Conservation (phyloP, 2,329 filamentous ascomycete species). For the Botrytis deweyae region DNA sequence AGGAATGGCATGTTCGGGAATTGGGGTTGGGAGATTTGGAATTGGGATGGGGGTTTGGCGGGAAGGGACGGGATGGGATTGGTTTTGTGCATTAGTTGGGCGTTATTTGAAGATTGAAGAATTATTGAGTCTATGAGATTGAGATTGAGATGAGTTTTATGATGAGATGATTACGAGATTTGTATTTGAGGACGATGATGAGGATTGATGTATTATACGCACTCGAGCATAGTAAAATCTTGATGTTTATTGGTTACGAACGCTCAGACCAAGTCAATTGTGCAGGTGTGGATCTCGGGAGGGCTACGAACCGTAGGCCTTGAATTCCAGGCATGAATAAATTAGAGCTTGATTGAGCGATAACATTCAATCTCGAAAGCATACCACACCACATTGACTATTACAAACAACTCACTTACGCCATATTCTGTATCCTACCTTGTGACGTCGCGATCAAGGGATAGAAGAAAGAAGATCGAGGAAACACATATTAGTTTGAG, state of each 20-base stretch:
- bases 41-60: background rate
- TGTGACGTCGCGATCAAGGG: background rate
- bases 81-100: constrained; percentile 3
- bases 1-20: background rate
- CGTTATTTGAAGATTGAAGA: background rate
- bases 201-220: background rate
- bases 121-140: background rate
- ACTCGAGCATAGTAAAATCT: background rate
- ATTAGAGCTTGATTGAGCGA: background rate
- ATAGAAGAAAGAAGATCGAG: background rate
- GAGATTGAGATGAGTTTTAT: background rate
- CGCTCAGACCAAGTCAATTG: background rate
- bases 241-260: constrained; percentile 4
- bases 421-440: background rate
- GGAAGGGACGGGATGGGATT: background rate
- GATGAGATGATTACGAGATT: background rate
- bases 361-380: background rate
- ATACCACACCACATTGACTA: background rate
- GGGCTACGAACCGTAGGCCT: background rate
- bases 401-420: background rate
- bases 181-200: background rate
- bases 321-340: background rate
- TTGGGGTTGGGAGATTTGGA: background rate
- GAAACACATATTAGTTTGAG: background rate
- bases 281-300: background rate